Evolutionary conservation across 371 early-diverging fungal species (phyloP).

Genomic region (Mucor mucedo): DNA sequence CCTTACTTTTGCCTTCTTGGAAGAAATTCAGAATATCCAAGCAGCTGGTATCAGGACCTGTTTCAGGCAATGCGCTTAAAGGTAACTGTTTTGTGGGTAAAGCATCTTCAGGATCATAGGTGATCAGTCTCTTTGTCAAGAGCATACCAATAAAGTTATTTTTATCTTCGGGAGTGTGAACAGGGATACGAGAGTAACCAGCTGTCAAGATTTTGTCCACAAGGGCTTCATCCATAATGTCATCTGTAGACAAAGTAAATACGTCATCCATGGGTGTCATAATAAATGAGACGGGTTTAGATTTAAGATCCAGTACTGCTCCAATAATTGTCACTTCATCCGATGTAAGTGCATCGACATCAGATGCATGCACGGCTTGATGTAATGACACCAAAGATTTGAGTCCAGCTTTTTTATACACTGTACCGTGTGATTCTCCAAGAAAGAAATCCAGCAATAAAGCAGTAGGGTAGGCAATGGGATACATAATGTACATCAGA

Average conservation of each 20-base stretch:
- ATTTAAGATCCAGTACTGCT: conserved; percentile 88
- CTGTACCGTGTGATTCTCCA: conserved; percentile 81
- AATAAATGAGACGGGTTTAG: conserved; percentile 79
- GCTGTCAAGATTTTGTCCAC: conserved; percentile 78
- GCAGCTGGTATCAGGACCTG: conserved; percentile 74
- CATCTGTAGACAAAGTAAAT: conserved; percentile 77
- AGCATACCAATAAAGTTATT: conserved; percentile 86
- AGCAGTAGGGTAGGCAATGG: conserved; percentile 85
- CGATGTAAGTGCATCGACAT: conserved; percentile 79
- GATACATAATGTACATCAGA: conserved; percentile 74
- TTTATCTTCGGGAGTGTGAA: conserved; percentile 66
- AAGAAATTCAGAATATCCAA: conserved; percentile 93
- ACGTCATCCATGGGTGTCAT: conserved; percentile 91
- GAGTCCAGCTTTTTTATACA: conserved; percentile 85
- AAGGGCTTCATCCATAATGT: conserved; percentile 66
- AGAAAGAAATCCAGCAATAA: conserved; percentile 76
- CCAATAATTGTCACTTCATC: conserved; percentile 94
- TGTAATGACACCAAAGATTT: conserved; percentile 93
- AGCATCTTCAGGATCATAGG: conserved; percentile 85
- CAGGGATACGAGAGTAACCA: conserved; percentile 93
- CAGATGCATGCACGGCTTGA: conserved; percentile 65
- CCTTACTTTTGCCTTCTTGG: conserved; percentile 88
- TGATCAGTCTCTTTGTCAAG: conserved; percentile 84
- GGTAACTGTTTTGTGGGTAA: conserved; percentile 71
- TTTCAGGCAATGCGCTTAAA: conserved; percentile 78